Evolutionary conservation across 2,329 filamentous ascomycete genomes (phyloP), one percentile per base, ranked within the genome.

Genomic region (Cadophora gregata): DNA sequence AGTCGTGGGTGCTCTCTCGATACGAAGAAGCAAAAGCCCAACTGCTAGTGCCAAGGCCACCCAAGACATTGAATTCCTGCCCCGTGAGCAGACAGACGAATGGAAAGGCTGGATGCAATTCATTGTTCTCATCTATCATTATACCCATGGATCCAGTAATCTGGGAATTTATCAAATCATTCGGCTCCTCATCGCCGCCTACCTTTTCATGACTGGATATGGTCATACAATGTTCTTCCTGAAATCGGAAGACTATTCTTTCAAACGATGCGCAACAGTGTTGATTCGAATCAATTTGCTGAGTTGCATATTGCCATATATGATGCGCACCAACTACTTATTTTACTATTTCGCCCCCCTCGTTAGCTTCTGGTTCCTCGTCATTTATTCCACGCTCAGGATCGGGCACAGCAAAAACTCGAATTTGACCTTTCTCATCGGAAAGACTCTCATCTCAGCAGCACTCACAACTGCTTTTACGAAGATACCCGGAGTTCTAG

Each of bases 101-200:
- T 88, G 87, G 83, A 90, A 89, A 77, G 88, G 88, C 1, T 85
- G 86, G 81, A 87, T 90, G 85, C 87, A 89, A 69, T 80, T 81
- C 16, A 76, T 82, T 21, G 79, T 86, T 51, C 77, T 88, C 21
- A 77, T 86, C 14, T 89, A 88, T 71, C 84, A 88, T 67, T 89
- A 86, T 75, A 85, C 85, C 38, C 81, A 84, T 24, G 84, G 82
- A 29, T 85, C 82, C 7, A 79, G 79, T 67, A 74, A 78, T 2
- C 75, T 86, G 4, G 82, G 82, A 73, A 80, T 87, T 36, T 87
- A 88, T 76, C 81, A 86, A 71, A 77, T 86, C 61, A 78, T 86
- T 14, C 83, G 85, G 19, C 74, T 89, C 4, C 78, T 85, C 27
- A 80, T 88, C 7, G 82, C 86, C 0, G 80, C 82, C 1, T 90